These are phyloP conservation scores for Fusarium drepaniforme DNA, from an alignment of 2,329 filamentous ascomycete species.

Conservation along the genomic window DNA sequence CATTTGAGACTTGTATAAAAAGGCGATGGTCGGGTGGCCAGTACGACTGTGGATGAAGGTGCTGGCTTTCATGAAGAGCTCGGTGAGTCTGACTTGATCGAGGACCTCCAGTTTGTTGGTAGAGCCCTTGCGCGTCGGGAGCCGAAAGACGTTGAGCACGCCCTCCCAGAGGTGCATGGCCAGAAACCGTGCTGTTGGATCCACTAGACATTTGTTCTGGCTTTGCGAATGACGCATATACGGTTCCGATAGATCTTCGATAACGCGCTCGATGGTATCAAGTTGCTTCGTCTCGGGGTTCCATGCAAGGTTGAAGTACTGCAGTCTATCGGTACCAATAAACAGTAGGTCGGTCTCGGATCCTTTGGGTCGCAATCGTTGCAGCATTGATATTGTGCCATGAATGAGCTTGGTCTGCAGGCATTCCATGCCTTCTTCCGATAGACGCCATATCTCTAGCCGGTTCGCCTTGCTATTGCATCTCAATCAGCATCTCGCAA, in stretches of 20 bases:
- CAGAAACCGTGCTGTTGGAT: slow-evolving; percentile 77
- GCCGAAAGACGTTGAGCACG: slow-evolving; percentile 66
- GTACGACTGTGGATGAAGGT: slow-evolving; percentile 70
- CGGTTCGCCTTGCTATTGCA: slow-evolving; percentile 80
- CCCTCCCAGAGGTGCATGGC: slow-evolving; percentile 72
- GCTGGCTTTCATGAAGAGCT: slow-evolving; percentile 70
- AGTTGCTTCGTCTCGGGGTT: slow-evolving; percentile 67
- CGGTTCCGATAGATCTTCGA: slow-evolving; percentile 67
- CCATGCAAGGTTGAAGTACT: slow-evolving; percentile 94
- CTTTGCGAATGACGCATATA: slow-evolving; percentile 83
- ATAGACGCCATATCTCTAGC: slow-evolving; percentile 83
- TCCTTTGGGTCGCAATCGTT: slow-evolving; percentile 81
- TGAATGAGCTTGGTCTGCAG: slow-evolving; percentile 80
- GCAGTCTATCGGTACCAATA: slow-evolving; percentile 88
- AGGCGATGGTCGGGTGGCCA: slow-evolving; percentile 68
- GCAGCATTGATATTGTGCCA: slow-evolving; percentile 87
- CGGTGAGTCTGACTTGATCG: slow-evolving; percentile 68
- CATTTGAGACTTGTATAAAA: slow-evolving; percentile 67
- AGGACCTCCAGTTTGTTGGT: slow-evolving; percentile 60
- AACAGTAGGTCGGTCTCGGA: slow-evolving; percentile 87
- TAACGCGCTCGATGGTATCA: slow-evolving; percentile 63
- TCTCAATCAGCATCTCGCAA: slow-evolving; percentile 44
- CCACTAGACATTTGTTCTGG: slow-evolving; percentile 84
- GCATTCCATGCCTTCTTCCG: slow-evolving; percentile 73
- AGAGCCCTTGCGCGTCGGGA: slow-evolving; percentile 60